A percentile compares a stretch with the other conserved stretches of the same genome.
Evolutionary conservation across 2,329 filamentous ascomycete genomes (phyloP).

Genomic region (Biscogniauxia marginata): DNA sequence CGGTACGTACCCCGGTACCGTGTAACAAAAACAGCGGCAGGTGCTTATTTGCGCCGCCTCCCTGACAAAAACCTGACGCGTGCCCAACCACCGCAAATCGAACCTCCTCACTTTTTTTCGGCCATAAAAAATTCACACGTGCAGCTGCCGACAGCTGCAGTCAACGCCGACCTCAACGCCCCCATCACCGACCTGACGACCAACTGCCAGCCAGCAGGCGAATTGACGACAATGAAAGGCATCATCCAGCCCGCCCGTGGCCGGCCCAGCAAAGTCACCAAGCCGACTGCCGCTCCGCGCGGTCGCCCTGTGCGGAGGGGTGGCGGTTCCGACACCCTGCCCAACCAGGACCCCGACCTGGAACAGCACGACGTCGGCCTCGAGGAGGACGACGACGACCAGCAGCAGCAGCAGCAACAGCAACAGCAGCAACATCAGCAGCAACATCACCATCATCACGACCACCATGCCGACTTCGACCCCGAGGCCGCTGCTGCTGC

Average conservation of each 20-base stretch:
- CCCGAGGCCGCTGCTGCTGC: constrained; percentile 32
- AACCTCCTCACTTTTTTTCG: background rate
- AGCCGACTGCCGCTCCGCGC: constrained; percentile 32
- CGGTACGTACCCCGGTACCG: too few species aligned
- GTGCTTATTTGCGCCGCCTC: too few species aligned
- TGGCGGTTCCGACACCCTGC: constrained; percentile 30
- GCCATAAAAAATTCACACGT: background rate
- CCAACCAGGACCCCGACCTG: constrained; percentile 34
- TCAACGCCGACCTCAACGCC: constrained; percentile 15
- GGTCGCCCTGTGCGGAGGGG: constrained; percentile 31
- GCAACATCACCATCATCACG: constrained; percentile 19
- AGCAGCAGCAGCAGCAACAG: constrained; percentile 9
- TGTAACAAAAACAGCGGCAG: background rate
- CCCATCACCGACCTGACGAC: constrained; percentile 28
- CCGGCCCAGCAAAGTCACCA: constrained; percentile 45
- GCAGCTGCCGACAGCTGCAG: constrained; percentile 35
- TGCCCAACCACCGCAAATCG: background rate
- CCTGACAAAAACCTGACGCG: too few species aligned
- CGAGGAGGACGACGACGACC: constrained; percentile 22
- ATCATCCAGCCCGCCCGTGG: constrained; percentile 37
- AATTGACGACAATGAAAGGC: constrained; percentile 34
- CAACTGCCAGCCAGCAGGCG: constrained; percentile 36
- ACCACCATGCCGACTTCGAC: constrained; percentile 26
- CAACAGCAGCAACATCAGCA: constrained; percentile 17
- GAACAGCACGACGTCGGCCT: constrained; percentile 25